Evolutionary conservation across 805 yeast genomes (phyloP).

Genomic region (Lipomyces chichibuensis): DNA sequence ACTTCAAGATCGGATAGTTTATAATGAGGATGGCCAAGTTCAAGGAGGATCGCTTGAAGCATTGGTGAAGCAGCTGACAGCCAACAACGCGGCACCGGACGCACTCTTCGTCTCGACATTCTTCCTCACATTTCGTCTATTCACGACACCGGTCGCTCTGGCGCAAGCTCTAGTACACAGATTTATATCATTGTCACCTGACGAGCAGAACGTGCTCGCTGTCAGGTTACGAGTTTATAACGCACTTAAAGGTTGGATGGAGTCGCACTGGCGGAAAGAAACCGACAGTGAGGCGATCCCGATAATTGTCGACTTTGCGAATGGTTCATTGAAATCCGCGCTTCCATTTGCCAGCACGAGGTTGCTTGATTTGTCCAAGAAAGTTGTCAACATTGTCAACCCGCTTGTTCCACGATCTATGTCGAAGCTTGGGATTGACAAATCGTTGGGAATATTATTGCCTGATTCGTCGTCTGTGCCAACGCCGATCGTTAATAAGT

Average conservation of each 20-base stretch:
- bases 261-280: slow-evolving; percentile 69
- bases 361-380: slow-evolving; percentile 23
- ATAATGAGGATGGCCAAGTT: slow-evolving; percentile 68
- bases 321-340: slow-evolving; percentile 19
- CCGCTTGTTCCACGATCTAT: slow-evolving; percentile 34
- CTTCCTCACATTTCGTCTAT: slow-evolving; percentile 73
- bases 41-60: slow-evolving; percentile 86
- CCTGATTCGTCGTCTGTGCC: slow-evolving; percentile 35
- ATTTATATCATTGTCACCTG: slow-evolving; percentile 50
- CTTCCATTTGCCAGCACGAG: slow-evolving; percentile 26
- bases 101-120: slow-evolving; percentile 67
- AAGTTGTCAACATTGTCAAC: slow-evolving; percentile 12
- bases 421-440: slow-evolving; percentile 31
- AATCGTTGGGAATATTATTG: slow-evolving; percentile 27
- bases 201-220: slow-evolving; percentile 26
- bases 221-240: slow-evolving; percentile 52
- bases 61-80: slow-evolving; percentile 76
- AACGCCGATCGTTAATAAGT: slow-evolving; percentile 32
- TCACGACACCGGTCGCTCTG: slow-evolving; percentile 67
- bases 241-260: slow-evolving; percentile 81
- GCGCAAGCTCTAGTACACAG: slow-evolving; percentile 62
- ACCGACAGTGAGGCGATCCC: slow-evolving; percentile 34
- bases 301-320: slow-evolving; percentile 30
- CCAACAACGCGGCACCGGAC: slow-evolving; percentile 61
- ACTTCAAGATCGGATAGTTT: slow-evolving; percentile 43